Evolutionary conservation across 768 basidiomycete genomes (phyloP).

Genomic region (Clitopilus passeckerianus): DNA sequence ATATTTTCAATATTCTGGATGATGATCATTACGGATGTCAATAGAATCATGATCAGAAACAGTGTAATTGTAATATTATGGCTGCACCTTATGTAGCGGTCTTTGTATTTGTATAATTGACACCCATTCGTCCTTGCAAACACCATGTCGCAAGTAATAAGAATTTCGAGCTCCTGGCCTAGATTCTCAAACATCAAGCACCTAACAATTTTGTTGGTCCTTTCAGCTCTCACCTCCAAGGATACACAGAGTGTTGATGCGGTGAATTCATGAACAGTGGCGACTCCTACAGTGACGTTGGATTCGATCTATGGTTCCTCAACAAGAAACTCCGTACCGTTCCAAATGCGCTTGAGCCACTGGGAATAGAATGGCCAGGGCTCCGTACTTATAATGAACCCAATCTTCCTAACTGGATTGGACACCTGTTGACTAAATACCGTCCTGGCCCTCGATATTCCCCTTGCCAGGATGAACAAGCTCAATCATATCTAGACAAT

Average conservation of each 20-base stretch:
- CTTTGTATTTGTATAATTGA: neutral
- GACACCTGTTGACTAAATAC: conserved; percentile 45
- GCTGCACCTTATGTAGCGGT: too few species aligned
- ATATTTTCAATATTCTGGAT: conserved; percentile 21
- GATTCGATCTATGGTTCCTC: conserved; percentile 9
- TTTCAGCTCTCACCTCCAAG: neutral
- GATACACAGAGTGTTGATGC: neutral
- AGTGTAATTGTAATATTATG: neutral
- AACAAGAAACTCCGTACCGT: conserved; percentile 2
- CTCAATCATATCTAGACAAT: conserved; percentile 20
- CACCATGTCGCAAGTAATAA: conserved; percentile 16
- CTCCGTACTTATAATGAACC: conserved; percentile 38
- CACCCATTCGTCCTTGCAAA: neutral
- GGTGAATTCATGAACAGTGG: conserved; percentile 37
- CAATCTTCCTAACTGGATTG: conserved; percentile 57
- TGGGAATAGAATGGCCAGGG: conserved; percentile 48
- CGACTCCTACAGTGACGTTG: conserved; percentile 53
- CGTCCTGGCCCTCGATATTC: conserved; percentile 28
- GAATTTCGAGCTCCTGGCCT: conserved; percentile 30
- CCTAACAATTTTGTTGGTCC: conserved; percentile 52
- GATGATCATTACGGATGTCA: conserved; percentile 17
- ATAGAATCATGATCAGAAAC: neutral
- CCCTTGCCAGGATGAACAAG: conserved; percentile 21
- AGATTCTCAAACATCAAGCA: conserved; percentile 35
- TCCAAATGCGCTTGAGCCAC: conserved; percentile 37